Evolutionary conservation across 176 grass and related monocot species (phyloP), one percentile per base, ranked within the genome.

Genomic region (Chloris gayana): DNA sequence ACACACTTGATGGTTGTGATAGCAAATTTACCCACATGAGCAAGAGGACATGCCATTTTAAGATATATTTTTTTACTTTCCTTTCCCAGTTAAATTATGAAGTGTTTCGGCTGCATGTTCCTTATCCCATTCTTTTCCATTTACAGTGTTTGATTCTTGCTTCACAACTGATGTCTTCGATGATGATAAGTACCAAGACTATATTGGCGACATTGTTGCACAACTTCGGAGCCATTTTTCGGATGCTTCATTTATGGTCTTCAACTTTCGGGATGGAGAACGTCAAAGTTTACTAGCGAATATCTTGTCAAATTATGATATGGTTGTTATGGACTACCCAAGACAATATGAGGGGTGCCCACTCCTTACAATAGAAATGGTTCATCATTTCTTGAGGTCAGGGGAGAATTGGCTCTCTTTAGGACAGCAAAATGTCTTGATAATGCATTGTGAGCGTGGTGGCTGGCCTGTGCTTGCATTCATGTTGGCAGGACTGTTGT

Each of bases 261-360:
- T 99, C 84, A 98, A 99, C 57, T 99, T 99, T 85, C 88, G 92
- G 9, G 92, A 91, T 45, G 90, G 96, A 51, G 88, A 91, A 71
- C 73, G 32, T 57, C 90, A 89, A 76, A 99, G 96, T 83, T 80
- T 87, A 69, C 81, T 95, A 64, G 79, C 88, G 4, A 59, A 73
- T 66, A 89, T 99, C 45, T 82, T 99, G 33, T 86, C 92, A 47
- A 57, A 50, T 25, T 89, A 95, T 66, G 96, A 95, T 75, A 89
- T 99, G 90, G 81, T 89, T 41, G 96, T 93, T 72, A 99, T 99
- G 90, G 96, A 99, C 80, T 99, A 99, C 33, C 96, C 96, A 50
- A 85, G 96, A 54, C 90, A 99, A 17, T 91, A 99, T 15, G 90
- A 93, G 86, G 96, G 96, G 14, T 99, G 96, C 64, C 92, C 96